These are phyloP conservation scores for Cymbidium sinense DNA, from an alignment of 106 monocot genomes.

Conservation along the genomic window DNA sequence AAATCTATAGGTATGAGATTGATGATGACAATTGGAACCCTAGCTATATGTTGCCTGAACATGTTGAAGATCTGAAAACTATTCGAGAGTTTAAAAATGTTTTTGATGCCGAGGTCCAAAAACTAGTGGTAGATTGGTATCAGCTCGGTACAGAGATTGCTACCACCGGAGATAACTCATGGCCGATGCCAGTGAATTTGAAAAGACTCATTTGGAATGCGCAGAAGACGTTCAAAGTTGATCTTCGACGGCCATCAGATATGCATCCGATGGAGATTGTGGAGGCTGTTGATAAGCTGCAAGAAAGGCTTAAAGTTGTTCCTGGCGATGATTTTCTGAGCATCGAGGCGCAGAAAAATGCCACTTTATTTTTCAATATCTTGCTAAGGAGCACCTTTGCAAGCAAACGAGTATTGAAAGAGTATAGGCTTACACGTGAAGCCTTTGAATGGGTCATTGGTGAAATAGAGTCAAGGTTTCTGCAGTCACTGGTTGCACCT, in stretches of 20 bases:
- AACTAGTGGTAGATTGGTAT: constrained; percentile 76
- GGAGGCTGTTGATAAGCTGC: constrained; percentile 95
- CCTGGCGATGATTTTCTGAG: constrained; percentile 95
- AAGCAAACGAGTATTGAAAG: constrained; percentile 90
- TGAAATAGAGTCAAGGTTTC: constrained; percentile 95
- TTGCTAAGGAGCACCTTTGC: constrained; percentile 95
- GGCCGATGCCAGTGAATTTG: constrained; percentile 94
- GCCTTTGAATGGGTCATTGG: constrained; percentile 99
- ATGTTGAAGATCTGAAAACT: constrained; percentile 92
- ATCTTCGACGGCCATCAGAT: constrained; percentile 83
- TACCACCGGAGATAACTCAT: constrained; percentile 80
- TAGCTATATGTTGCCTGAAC: constrained; percentile 81
- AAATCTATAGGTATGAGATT: constrained; percentile 74
- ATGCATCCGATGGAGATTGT: constrained; percentile 99
- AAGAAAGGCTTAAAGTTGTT: constrained; percentile 94
- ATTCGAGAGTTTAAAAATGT: constrained; percentile 90
- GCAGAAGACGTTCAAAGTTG: constrained; percentile 95
- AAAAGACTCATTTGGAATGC: constrained; percentile 99
- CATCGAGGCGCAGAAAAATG: constrained; percentile 99
- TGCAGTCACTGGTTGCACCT: constrained; percentile 93
- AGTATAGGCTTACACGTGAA: constrained; percentile 92
- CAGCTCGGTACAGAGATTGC: constrained; percentile 90
- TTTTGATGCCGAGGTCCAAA: constrained; percentile 94
- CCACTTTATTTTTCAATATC: constrained; percentile 93
- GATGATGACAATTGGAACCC: constrained; percentile 87